These are phyloP conservation scores for Phytophthora citrophthora DNA, from an alignment of 352 stramenopile species.

Conservation along the genomic window DNA sequence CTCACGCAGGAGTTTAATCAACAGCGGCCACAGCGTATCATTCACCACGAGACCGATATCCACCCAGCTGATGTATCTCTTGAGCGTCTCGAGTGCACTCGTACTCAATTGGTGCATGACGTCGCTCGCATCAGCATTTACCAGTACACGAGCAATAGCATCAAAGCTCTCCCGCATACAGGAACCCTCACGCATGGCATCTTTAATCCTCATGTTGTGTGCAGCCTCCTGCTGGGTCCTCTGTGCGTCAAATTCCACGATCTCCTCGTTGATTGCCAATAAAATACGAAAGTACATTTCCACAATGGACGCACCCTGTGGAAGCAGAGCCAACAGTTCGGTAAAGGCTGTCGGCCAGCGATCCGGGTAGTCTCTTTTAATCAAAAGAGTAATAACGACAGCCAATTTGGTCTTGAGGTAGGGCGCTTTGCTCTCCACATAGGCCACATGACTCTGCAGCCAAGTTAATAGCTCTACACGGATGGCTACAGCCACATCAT, in stretches of 20 bases:
- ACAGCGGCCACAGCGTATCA: conserved; percentile 77
- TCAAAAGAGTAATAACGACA: conserved; percentile 80
- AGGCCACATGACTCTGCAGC: conserved; percentile 64
- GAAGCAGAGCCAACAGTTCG: conserved; percentile 81
- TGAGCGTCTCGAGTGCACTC: conserved; percentile 76
- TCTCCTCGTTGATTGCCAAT: conserved; percentile 91
- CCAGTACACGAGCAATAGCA: conserved; percentile 83
- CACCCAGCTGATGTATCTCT: conserved; percentile 89
- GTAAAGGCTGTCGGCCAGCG: conserved; percentile 87
- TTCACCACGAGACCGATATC: conserved; percentile 87
- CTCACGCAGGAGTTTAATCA: conserved; percentile 74
- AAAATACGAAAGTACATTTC: conserved; percentile 93
- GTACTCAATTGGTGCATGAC: conserved; percentile 74
- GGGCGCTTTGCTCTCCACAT: conserved; percentile 64
- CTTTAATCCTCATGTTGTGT: conserved; percentile 89
- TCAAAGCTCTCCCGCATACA: conserved; percentile 83
- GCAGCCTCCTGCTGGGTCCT: conserved; percentile 59
- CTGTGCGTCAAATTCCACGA: conserved; percentile 88
- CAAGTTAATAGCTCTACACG: conserved; percentile 65
- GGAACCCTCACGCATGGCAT: conserved; percentile 83
- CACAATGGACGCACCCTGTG: conserved; percentile 76
- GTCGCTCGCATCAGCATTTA: conserved; percentile 73
- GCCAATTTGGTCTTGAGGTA: conserved; percentile 89
- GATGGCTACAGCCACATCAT: conserved; percentile 57
- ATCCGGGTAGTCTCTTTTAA: conserved; percentile 91